Conservation (phyloP, 164 flowering plant species). For the Stephania yunnanensis region DNA sequence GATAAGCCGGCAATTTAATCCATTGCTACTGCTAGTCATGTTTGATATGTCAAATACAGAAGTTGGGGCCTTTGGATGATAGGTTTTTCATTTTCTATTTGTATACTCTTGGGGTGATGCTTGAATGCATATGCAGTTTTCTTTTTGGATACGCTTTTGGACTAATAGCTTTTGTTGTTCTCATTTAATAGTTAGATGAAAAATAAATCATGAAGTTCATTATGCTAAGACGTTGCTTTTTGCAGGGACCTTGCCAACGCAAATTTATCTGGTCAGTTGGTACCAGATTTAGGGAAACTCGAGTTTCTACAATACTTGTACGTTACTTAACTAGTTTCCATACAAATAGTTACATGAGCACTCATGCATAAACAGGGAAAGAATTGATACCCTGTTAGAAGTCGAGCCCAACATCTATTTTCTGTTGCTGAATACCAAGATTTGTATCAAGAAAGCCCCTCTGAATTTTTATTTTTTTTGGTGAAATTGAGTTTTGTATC, state of each 20-base stretch:
- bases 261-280: slow-evolving; percentile 77
- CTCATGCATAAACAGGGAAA: background rate
- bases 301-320: slow-evolving; percentile 85
- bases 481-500: too few species aligned
- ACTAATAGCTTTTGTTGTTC: background rate
- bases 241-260: slow-evolving; percentile 86
- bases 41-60: too few species aligned
- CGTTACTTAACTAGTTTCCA: slow-evolving; percentile 19
- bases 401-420: too few species aligned
- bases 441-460: too few species aligned
- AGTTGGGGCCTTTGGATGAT: too few species aligned
- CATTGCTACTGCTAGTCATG: too few species aligned
- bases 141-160: background rate
- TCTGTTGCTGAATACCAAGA: too few species aligned
- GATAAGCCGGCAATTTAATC: too few species aligned
- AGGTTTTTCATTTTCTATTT: too few species aligned
- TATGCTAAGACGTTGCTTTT: slow-evolving; percentile 7
- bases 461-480: too few species aligned
- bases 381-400: background rate
- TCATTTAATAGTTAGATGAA: too few species aligned
- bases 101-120: background rate
- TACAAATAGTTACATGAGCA: background rate
- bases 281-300: slow-evolving; percentile 84
- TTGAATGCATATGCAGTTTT: background rate
- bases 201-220: too few species aligned